phyloP scores from a whole-genome alignment of 495 filamentous ascomycete species.

The Penicillium fimorum region DNA sequence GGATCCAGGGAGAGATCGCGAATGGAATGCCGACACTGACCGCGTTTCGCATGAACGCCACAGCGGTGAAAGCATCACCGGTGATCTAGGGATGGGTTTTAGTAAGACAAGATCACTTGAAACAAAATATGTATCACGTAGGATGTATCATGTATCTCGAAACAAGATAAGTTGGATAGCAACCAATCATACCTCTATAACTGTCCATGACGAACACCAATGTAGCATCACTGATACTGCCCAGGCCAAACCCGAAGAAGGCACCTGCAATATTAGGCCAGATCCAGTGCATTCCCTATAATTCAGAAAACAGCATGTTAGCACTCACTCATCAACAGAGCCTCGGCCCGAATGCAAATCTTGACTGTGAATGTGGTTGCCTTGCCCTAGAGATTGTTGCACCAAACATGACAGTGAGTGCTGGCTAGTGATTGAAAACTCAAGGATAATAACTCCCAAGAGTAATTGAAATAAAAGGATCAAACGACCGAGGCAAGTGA shows the following conservation, averaged over 20 bases:
- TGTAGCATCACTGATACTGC: slow-evolving; percentile 33
- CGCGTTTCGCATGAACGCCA: slow-evolving; percentile 37
- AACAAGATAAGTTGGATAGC: neutral
- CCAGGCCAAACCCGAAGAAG: slow-evolving; percentile 36
- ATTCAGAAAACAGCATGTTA: neutral
- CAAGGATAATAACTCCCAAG: too few species aligned
- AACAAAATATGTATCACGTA: neutral
- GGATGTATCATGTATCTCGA: neutral
- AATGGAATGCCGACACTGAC: slow-evolving; percentile 37
- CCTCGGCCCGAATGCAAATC: neutral
- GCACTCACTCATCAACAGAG: neutral
- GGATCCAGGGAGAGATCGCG: slow-evolving; percentile 35
- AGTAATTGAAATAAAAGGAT: too few species aligned
- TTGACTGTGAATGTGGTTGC: neutral
- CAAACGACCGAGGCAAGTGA: too few species aligned
- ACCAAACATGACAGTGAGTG: slow-evolving; percentile 31
- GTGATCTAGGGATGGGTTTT: slow-evolving; percentile 25
- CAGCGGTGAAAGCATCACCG: slow-evolving; percentile 36
- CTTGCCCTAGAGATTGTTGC: slow-evolving; percentile 29
- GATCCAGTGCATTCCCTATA: slow-evolving; percentile 41
- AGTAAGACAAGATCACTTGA: neutral
- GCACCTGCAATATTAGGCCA: slow-evolving; percentile 32
- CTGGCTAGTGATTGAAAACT: too few species aligned
- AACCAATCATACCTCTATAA: slow-evolving; percentile 28
- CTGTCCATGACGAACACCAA: slow-evolving; percentile 40